Conservation (phyloP, 2,329 filamentous ascomycete species). For the Cercospora sp. region DNA sequence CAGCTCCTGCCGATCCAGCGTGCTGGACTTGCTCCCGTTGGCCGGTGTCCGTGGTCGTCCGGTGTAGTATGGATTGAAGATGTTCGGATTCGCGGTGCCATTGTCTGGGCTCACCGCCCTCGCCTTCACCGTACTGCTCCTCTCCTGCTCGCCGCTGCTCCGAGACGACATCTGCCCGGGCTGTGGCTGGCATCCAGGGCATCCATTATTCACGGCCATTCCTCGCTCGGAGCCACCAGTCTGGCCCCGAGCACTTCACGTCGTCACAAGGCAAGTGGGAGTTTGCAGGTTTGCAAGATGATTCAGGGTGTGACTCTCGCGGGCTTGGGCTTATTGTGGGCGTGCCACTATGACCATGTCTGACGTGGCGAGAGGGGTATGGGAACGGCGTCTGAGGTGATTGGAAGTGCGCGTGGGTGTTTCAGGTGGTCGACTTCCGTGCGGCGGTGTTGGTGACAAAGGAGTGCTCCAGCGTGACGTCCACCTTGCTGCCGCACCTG, state of each 20-base stretch:
- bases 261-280: neutral
- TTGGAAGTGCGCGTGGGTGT: conserved; percentile 15
- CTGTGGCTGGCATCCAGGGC: conserved; percentile 24
- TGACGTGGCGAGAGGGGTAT: conserved; percentile 9
- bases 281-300: neutral
- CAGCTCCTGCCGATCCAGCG: conserved; percentile 68
- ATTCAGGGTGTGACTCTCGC: neutral
- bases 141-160: conserved; percentile 16
- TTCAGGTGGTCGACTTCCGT: conserved; percentile 22
- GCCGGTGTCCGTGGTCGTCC: conserved; percentile 37
- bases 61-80: conserved; percentile 43
- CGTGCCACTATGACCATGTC: conserved; percentile 4
- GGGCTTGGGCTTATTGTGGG: neutral
- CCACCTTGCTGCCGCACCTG: neutral
- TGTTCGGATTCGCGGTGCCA: conserved; percentile 28
- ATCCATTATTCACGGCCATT: conserved; percentile 30
- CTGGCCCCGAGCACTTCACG: conserved; percentile 27
- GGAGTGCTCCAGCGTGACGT: conserved; percentile 12
- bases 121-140: conserved; percentile 11
- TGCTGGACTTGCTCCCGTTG: conserved; percentile 31
- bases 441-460: conserved; percentile 26
- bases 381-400: conserved; percentile 13
- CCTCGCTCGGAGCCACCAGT: conserved; percentile 29
- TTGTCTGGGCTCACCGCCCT: conserved; percentile 26
- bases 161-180: conserved; percentile 20